Base-by-base conservation (phyloP, 2,329 filamentous ascomycete species). In the Cytospora leucostoma region DNA sequence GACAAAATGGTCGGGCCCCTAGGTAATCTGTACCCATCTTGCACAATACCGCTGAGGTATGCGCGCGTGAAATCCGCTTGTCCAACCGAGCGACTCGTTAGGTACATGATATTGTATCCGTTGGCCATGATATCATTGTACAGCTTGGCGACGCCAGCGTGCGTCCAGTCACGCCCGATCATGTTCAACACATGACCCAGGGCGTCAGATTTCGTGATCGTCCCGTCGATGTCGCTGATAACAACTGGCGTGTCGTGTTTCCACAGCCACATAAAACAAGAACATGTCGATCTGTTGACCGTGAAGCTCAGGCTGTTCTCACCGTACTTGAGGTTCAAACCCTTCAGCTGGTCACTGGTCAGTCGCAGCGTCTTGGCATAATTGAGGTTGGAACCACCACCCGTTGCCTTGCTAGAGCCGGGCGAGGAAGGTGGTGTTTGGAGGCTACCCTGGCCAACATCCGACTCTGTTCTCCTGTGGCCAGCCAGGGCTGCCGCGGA, bases 41-140 rank as follows among this genome's bases (percentile, higher is more conserved):
- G 95, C 10, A 88, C 82, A 27, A 99, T 92, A 33, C 93, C 93
- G 64, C 93, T 90, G 3, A 99, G 82, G 74, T 99, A 99, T 0
- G 92, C 86, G 63, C 95, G 83, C 1, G 95, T 99, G 0, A 82
- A 93, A 75, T 99, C 95, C 17, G 95, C 91, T 76, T 96, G 93
- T 0, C 95, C 96, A 53, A 98, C 93, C 15, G 92, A 95, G 58
- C 95, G 88, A 74, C 91, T 96, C 0, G 95, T 99, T 53, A 99
- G 84, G 74, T 99, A 99, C 85, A 99, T 93, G 73, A 99, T 96
- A 75, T 99, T 98, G 82, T 98, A 99, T 7, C 95, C 95, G 71
- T 99, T 99, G 70, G 90, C 88, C 1, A 88, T 88, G 69, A 99
- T 99, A 70, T 99, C 96, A 56, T 91, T 95, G 77, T 98, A 99